These are phyloP conservation scores for Teratosphaeriaceae sp. DNA, from an alignment of 2,329 filamentous ascomycete genomes.

Conservation along the genomic window DNA sequence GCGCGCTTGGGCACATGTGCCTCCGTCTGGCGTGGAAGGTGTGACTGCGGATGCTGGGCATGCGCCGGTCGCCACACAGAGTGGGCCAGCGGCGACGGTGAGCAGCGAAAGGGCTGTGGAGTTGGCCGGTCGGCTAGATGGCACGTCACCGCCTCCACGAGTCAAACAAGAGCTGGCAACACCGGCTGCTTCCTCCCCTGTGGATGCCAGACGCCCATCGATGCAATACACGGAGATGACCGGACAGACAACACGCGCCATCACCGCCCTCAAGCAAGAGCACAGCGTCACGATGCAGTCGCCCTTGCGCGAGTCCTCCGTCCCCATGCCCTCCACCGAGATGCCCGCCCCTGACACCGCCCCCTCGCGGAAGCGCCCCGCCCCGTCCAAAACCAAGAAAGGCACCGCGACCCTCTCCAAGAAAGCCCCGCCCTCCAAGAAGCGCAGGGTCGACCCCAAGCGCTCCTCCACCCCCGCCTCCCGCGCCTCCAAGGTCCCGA, in stretches of 20 bases:
- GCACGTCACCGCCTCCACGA: conserved; percentile 7
- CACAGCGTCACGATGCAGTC: conserved; percentile 34
- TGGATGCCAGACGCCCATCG: conserved; percentile 16
- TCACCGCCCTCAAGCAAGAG: conserved; percentile 41
- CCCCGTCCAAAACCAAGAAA: conserved; percentile 38
- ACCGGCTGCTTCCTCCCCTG: conserved; percentile 31
- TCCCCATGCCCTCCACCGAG: conserved; percentile 35
- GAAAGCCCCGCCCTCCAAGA: conserved; percentile 38
- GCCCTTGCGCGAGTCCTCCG: conserved; percentile 33
- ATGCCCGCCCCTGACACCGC: conserved; percentile 22
- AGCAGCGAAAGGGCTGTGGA: too few species aligned
- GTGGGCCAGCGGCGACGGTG: neutral
- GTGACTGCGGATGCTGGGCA: too few species aligned
- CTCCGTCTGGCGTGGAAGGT: too few species aligned
- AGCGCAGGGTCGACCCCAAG: conserved; percentile 36
- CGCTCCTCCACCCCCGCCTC: conserved; percentile 38
- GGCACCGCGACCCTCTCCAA: conserved; percentile 39
- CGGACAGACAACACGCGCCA: conserved; percentile 34
- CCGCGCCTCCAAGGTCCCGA: conserved; percentile 27
- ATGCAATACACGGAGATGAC: conserved; percentile 28
- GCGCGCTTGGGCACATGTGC: too few species aligned
- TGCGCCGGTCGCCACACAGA: too few species aligned
- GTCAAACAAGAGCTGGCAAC: conserved; percentile 38
- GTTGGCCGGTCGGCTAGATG: conserved; percentile 8
- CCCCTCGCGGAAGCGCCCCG: conserved; percentile 38